These are phyloP conservation scores for Carex parvula DNA, from an alignment of 176 grass and related monocot genomes.

Conservation along the genomic window DNA sequence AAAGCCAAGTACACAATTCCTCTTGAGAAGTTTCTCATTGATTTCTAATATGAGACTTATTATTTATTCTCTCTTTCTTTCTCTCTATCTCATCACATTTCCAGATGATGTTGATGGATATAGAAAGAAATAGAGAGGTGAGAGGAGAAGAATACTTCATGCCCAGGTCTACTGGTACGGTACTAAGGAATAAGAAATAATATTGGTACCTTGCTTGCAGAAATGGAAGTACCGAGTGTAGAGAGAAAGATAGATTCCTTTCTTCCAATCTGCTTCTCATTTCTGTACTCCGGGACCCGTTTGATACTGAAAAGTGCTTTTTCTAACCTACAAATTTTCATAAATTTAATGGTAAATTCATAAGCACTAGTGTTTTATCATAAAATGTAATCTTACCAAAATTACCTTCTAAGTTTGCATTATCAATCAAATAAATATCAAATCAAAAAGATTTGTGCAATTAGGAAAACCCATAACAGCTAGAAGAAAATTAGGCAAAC, in stretches of 20 bases:
- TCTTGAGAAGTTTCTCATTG: constrained; percentile 22
- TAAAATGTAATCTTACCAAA: not conserved
- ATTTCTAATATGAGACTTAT: not conserved
- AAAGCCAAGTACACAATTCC: constrained; percentile 14
- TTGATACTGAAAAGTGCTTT: not conserved
- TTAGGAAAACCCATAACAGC: too few relatives aligned
- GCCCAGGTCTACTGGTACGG: not conserved
- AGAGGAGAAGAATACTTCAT: constrained; percentile 41
- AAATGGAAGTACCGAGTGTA: constrained; percentile 13
- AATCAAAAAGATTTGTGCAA: too few relatives aligned
- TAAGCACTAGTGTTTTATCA: not conserved
- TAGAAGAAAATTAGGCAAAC: too few relatives aligned
- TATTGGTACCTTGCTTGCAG: constrained; percentile 32
- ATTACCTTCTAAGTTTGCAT: too few relatives aligned
- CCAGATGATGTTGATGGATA: not conserved
- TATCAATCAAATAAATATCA: too few relatives aligned
- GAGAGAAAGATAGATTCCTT: constrained; percentile 20
- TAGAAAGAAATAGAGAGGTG: not conserved
- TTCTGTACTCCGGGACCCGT: not conserved
- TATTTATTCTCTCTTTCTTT: not conserved
- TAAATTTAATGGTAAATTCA: not conserved
- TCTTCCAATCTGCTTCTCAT: constrained; percentile 1
- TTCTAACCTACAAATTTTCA: constrained; percentile 37
- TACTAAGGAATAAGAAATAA: not conserved
- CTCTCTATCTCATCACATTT: constrained; percentile 9